A percentile compares a stretch with the other conserved stretches of the same genome.
phyloP scores from a whole-genome alignment of 768 basidiomycete species.

The Pisolithus orientalis region DNA sequence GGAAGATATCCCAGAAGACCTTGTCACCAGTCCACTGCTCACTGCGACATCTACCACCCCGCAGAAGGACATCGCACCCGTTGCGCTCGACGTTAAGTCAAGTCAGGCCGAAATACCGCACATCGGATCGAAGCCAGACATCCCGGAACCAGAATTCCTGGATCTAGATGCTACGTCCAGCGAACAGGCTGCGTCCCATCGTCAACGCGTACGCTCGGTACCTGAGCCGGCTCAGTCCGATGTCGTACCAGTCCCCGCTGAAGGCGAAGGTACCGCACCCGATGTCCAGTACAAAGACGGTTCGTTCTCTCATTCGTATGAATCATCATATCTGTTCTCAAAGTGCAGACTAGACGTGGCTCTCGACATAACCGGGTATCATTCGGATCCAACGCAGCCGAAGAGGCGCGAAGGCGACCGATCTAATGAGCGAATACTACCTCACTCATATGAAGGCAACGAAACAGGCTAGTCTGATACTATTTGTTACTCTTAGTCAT shows the following conservation, averaged over 20 bases:
- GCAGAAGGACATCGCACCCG: slow-evolving; percentile 24
- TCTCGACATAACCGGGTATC: slow-evolving; percentile 81
- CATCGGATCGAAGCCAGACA: slow-evolving; percentile 10
- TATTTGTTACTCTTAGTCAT: neutral
- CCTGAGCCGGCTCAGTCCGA: slow-evolving; percentile 31
- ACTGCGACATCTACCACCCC: slow-evolving; percentile 42
- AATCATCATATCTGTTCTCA: neutral
- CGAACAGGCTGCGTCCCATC: slow-evolving; percentile 12
- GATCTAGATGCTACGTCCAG: slow-evolving; percentile 58
- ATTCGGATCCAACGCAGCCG: slow-evolving; percentile 26
- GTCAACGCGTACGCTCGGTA: slow-evolving; percentile 20
- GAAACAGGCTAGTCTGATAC: neutral
- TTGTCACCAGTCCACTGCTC: slow-evolving; percentile 90
- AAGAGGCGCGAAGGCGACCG: slow-evolving; percentile 11
- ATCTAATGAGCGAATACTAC: slow-evolving; percentile 10
- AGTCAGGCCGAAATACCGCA: slow-evolving; percentile 3
- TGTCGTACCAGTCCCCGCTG: slow-evolving; percentile 42
- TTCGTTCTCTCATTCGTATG: slow-evolving; percentile 18
- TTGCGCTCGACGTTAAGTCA: slow-evolving; percentile 11
- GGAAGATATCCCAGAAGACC: slow-evolving; percentile 85
- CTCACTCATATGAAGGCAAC: neutral
- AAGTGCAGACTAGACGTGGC: slow-evolving; percentile 50
- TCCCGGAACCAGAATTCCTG: slow-evolving; percentile 72
- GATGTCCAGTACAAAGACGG: slow-evolving; percentile 59
- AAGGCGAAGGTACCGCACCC: slow-evolving; percentile 41